Conservation (phyloP, 345 rosid genomes). For the Carallia pectinifolia region DNA sequence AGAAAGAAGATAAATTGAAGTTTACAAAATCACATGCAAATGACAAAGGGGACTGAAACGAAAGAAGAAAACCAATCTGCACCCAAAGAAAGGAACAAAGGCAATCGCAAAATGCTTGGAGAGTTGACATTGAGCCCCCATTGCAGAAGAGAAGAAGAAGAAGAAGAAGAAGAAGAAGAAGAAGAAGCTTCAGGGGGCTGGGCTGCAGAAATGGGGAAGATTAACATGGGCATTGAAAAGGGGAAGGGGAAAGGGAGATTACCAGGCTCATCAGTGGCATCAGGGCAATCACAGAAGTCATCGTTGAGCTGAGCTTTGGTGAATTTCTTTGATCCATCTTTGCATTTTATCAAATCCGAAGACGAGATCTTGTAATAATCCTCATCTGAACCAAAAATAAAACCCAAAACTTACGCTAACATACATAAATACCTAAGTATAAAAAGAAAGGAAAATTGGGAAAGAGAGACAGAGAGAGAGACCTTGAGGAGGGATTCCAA, state of each 20-base stretch:
- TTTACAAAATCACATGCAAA: no score
- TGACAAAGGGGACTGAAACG: no score
- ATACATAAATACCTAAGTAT: neutral
- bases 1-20: no score
- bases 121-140: no score
- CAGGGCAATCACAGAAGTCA: conserved; percentile 90
- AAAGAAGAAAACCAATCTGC: no score
- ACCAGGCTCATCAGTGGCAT: conserved; percentile 97
- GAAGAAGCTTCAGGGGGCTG: no score
- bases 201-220: no score
- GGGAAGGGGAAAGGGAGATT: neutral
- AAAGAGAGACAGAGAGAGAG: neutral
- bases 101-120: no score
- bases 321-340: conserved; percentile 81
- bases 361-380: conserved; percentile 56
- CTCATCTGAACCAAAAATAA: conserved; percentile 50
- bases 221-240: neutral
- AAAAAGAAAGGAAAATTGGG: neutral
- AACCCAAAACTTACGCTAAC: neutral
- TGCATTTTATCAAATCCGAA: conserved; percentile 61
- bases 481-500: conserved; percentile 94
- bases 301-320: conserved; percentile 78
- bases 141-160: no score
- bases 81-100: no score
- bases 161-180: no score